Evolutionary conservation across 768 basidiomycete genomes (phyloP).

Genomic region (Dentipellis fragilis): DNA sequence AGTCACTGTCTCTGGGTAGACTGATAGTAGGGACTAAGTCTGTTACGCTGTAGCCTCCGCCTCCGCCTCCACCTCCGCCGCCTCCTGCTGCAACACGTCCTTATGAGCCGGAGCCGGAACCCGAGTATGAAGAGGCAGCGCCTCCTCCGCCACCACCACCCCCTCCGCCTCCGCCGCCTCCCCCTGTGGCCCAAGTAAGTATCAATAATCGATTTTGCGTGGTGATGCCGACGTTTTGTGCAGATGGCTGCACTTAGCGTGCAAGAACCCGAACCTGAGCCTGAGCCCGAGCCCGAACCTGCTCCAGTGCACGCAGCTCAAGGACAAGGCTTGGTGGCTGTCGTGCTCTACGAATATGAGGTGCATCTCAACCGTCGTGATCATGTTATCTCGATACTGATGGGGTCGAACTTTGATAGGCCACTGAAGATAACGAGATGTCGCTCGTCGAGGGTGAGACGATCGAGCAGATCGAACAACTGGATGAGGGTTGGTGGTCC

Average conservation of each 20-base stretch:
- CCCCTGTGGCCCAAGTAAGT: constrained; percentile 16
- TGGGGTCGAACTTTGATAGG: constrained; percentile 27
- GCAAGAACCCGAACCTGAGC: constrained; percentile 24
- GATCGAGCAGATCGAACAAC: constrained; percentile 72
- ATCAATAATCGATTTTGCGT: constrained; percentile 1
- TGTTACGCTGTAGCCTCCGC: constrained; percentile 22
- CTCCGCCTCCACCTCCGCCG: constrained; percentile 22
- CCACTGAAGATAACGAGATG: constrained; percentile 84
- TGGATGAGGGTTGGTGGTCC: constrained; percentile 90
- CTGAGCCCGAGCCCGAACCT: constrained; percentile 32
- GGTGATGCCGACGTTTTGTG: not conserved
- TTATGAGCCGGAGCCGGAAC: constrained; percentile 21
- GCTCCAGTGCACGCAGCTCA: constrained; percentile 20
- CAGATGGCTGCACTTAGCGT: constrained; percentile 9
- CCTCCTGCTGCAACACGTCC: constrained; percentile 13
- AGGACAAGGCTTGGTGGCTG: constrained; percentile 49
- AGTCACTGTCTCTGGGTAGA: not conserved
- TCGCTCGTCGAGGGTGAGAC: constrained; percentile 68
- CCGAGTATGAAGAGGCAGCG: constrained; percentile 23
- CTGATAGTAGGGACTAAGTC: not conserved
- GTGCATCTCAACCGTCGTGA: constrained; percentile 23
- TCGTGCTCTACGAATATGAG: constrained; percentile 77
- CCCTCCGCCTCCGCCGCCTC: constrained; percentile 38
- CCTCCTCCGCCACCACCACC: constrained; percentile 30
- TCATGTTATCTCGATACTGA: not conserved